phyloP scores from a whole-genome alignment of 305 asterid genomes.

The Ilex paraguariensis region DNA sequence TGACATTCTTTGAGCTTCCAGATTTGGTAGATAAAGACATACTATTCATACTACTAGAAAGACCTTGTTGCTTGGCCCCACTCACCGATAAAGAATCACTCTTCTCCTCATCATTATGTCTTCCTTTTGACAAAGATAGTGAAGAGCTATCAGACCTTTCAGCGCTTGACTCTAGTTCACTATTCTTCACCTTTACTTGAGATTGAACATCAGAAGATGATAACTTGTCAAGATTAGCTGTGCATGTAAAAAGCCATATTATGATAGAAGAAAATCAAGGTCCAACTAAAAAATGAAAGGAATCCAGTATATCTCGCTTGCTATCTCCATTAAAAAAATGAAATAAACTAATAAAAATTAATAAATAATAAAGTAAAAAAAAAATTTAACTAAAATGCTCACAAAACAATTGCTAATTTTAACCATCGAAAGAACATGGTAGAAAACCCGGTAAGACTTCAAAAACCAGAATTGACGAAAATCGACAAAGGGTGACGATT shows the following conservation, averaged over 20 bases:
- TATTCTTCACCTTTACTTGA: slow-evolving; percentile 24
- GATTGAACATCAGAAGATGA: slow-evolving; percentile 27
- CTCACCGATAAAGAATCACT: slow-evolving; percentile 30
- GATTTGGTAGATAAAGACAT: slow-evolving; percentile 48
- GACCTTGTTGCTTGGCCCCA: slow-evolving; percentile 29
- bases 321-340: too few species aligned
- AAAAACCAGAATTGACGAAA: too few species aligned
- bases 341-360: neutral
- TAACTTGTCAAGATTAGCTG: slow-evolving; percentile 21
- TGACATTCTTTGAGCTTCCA: slow-evolving; percentile 28
- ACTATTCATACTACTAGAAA: slow-evolving; percentile 26
- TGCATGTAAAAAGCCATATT: slow-evolving; percentile 9
- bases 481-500: too few species aligned
- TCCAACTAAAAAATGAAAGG: neutral
- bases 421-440: too few species aligned
- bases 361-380: neutral
- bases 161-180: slow-evolving; percentile 32
- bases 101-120: slow-evolving; percentile 27
- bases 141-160: slow-evolving; percentile 35
- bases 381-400: too few species aligned
- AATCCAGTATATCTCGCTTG: neutral
- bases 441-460: too few species aligned
- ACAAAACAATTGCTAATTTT: too few species aligned
- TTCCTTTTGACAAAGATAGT: slow-evolving; percentile 35
- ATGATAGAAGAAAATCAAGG: too few species aligned